Percentiles rank a stretch among this genome's conserved stretches.
Conservation (phyloP, 2,329 filamentous ascomycete species). For the Sporothrix luriei region DNA sequence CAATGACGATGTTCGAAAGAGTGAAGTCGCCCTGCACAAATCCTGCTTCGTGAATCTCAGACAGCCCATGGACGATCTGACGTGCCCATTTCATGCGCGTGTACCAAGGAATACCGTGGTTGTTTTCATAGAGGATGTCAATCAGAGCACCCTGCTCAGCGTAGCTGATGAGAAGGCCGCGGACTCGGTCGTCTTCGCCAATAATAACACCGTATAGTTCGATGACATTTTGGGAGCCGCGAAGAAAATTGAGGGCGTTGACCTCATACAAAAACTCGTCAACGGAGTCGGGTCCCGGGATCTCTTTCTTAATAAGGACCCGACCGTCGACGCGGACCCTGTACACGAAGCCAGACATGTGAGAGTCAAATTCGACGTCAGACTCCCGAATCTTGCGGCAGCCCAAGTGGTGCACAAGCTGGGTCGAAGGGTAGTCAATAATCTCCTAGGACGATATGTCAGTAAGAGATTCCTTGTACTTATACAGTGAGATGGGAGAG, state of each 20-base stretch:
- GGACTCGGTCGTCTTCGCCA: slow-evolving; percentile 76
- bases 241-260: slow-evolving; percentile 82
- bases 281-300: slow-evolving; percentile 90
- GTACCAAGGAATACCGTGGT: slow-evolving; percentile 65
- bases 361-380: slow-evolving; percentile 80
- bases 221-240: slow-evolving; percentile 75
- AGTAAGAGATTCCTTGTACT: not conserved
- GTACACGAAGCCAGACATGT: slow-evolving; percentile 97
- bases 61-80: slow-evolving; percentile 85
- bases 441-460: slow-evolving; percentile 63
- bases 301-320: slow-evolving; percentile 93
- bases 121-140: slow-evolving; percentile 82
- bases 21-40: slow-evolving; percentile 99
- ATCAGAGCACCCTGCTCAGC: slow-evolving; percentile 85
- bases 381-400: slow-evolving; percentile 69
- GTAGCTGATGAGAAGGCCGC: slow-evolving; percentile 85
- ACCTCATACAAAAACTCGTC: slow-evolving; percentile 98
- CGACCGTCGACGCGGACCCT: slow-evolving; percentile 73
- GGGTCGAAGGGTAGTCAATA: slow-evolving; percentile 77
- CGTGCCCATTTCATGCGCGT: slow-evolving; percentile 83
- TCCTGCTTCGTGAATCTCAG: slow-evolving; percentile 91
- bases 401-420: slow-evolving; percentile 72
- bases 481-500: not conserved
- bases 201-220: slow-evolving; percentile 85
- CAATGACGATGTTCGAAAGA: slow-evolving; percentile 93